Evolutionary conservation across 176 grass and related monocot genomes (phyloP).

Genomic region (Coix lacrymajobi): DNA sequence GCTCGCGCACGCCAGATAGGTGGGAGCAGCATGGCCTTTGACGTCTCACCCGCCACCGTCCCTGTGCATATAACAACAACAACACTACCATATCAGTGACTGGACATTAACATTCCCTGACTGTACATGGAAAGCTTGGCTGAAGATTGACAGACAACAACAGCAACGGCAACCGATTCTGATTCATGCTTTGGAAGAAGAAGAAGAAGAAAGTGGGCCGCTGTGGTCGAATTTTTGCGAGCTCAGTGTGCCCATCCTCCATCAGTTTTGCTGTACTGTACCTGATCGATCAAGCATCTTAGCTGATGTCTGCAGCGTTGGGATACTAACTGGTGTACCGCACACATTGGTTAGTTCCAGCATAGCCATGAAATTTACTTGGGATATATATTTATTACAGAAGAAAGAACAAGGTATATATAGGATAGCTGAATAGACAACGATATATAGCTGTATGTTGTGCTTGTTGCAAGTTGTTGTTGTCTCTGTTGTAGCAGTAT

Average conservation of each 20-base stretch:
- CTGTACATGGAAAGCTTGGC: constrained; percentile 31
- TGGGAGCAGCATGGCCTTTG: background rate
- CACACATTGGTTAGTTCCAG: background rate
- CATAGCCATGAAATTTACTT: background rate
- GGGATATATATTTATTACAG: background rate
- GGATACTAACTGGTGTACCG: constrained; percentile 7
- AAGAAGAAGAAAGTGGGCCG: background rate
- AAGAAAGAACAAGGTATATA: background rate
- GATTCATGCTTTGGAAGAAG: constrained; percentile 23
- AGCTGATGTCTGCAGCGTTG: background rate
- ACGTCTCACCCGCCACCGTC: background rate
- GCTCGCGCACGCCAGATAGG: constrained; percentile 28
- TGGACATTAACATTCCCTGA: constrained; percentile 21
- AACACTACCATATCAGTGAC: background rate
- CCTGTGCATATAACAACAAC: constrained; percentile 37
- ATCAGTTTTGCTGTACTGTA: background rate
- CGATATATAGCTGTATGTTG: background rate
- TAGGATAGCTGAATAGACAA: background rate
- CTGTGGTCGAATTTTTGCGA: background rate
- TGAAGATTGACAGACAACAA: background rate
- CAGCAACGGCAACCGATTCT: background rate
- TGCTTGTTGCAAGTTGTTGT: background rate
- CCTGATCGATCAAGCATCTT: background rate
- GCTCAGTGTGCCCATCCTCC: background rate
- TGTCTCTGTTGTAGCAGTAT: background rate